Evolutionary conservation across 2,329 filamentous ascomycete species (phyloP), one percentile per base, ranked within the genome.

Genomic region (Fusarium nygamai): DNA sequence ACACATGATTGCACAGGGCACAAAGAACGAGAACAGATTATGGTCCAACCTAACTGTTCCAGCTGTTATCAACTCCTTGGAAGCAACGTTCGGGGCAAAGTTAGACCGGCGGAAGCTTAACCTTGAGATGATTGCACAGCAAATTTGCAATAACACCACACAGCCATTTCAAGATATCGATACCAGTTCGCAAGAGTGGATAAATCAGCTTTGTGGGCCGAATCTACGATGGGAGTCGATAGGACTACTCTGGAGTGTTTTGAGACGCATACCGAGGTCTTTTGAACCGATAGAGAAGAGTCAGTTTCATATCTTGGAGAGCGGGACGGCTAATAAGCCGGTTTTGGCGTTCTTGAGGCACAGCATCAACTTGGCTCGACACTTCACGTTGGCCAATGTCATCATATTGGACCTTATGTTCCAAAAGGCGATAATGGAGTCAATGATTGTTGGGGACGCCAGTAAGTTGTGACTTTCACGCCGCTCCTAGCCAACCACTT

Each of bases 11-110:
- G 9, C 64, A 1, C 50, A 50, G 0, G 51, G 60, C 1, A 50
- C 17, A 2, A 63, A 56, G 2, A 56, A 63, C 3, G 66, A 69
- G 31, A 69, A 69, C 1, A 57, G 47, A 8, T 16, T 69, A 2
- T 69, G 66, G 64, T 69, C 64, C 0, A 69, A 69, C n/a, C 38
- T 69, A 1, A 56, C 66, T 2, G 66, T 69, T 1, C 56, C 66
- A 27, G 43, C 17, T 14, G 53, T 69, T 1, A 39, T 69, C 2
- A 31, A 48, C 1, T 69, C 64, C 1, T 19, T 69, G 2, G 48
- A 51, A 36, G 29, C 33, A 1, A 69, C 48, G 0, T 69, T 69
- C 0, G 66, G 66, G 19, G 16, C 57, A 1, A 24, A 39, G 3
- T 1, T 56, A 1, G n/a, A 64, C 6, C 20, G 31, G 0, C 3